Evolutionary conservation across 1,284 basidiomycete genomes (phyloP), one percentile per base, ranked within the genome.

Genomic region (Ganoderma leucocontextum): DNA sequence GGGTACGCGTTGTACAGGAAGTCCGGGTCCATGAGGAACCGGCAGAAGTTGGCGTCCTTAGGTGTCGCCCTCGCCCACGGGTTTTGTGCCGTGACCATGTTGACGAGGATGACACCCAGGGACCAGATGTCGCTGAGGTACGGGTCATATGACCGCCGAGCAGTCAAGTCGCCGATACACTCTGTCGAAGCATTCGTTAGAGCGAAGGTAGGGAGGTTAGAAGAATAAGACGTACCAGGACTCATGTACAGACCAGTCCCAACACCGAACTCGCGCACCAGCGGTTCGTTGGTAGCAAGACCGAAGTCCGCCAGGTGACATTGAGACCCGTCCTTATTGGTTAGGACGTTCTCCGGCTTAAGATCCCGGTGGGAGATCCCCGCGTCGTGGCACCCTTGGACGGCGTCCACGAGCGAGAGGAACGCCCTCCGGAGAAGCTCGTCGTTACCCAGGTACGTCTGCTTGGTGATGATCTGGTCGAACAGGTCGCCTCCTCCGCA

Each of bases 121-220:
- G 96, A 91, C 96, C 96, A 98, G 68, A 97, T 87, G 76, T 98
- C 96, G 78, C 91, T 93, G 66, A 81, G 95, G 95, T 12, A 67
- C 39, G 2, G 59, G 15, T 44, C 38, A 29, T 42, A 60, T 22
- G 59, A 22, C 25, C 29, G 35, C 36, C 19, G 22, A 2, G 12
- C 33, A 4, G 35, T 33, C 2, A 44, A 17, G 19, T 44, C 29
- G 4, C 59, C 59, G 29, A 36, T 41, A 19, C 29, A 33, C 59
- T 60, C 59, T 60, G 39, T 33, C 8, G 19, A 15, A 19, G 25
- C 9, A 60, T 12, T 2, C 9, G 25, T 9, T 19, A 19, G n/a
- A 7, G 17, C 9, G 4, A 47, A 52, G 22, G 13, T 25, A 9
- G n/a, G 2, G 19, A 13, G 52, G 29, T 12, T 80, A 81, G 3